Evolutionary conservation across 768 basidiomycete species (phyloP).

Genomic region (Trametopsis cervina): DNA sequence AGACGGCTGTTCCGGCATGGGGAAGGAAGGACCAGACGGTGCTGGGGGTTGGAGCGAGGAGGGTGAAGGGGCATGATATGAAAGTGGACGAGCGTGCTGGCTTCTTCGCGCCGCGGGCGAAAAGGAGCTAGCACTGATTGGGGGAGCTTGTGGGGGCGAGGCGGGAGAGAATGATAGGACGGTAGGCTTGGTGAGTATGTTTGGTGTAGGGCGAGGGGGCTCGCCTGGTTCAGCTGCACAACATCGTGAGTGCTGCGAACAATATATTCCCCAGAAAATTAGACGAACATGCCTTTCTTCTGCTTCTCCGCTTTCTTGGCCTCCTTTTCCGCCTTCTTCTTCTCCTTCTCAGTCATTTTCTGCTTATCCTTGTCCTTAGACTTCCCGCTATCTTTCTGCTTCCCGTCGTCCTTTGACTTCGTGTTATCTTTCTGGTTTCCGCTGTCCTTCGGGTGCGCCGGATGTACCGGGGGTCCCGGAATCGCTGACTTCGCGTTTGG

Average conservation of each 20-base stretch:
- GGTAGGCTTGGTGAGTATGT: slow-evolving; percentile 4
- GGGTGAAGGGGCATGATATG: background rate
- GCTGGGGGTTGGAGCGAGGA: background rate
- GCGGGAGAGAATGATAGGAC: background rate
- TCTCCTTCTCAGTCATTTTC: slow-evolving; percentile 25
- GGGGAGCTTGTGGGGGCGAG: background rate
- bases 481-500: background rate
- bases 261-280: background rate
- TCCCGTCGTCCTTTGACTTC: slow-evolving; percentile 20
- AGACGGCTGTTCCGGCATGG: background rate
- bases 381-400: slow-evolving; percentile 23
- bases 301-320: slow-evolving; percentile 24
- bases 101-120: too few species aligned
- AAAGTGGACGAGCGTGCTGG: background rate
- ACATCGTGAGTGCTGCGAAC: background rate
- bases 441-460: background rate
- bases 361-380: slow-evolving; percentile 33
- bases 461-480: background rate
- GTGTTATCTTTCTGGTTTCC: background rate
- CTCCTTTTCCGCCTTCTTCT: slow-evolving; percentile 19
- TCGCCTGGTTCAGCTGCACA: background rate
- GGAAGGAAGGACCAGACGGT: background rate
- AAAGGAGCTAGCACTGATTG: too few species aligned
- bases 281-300: slow-evolving; percentile 28
- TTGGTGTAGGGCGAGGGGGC: slow-evolving; percentile 1